Evolutionary conservation across 2,329 filamentous ascomycete species (phyloP), one percentile per base, ranked within the genome.

Genomic region (Gnomoniopsis smithogilvyi): DNA sequence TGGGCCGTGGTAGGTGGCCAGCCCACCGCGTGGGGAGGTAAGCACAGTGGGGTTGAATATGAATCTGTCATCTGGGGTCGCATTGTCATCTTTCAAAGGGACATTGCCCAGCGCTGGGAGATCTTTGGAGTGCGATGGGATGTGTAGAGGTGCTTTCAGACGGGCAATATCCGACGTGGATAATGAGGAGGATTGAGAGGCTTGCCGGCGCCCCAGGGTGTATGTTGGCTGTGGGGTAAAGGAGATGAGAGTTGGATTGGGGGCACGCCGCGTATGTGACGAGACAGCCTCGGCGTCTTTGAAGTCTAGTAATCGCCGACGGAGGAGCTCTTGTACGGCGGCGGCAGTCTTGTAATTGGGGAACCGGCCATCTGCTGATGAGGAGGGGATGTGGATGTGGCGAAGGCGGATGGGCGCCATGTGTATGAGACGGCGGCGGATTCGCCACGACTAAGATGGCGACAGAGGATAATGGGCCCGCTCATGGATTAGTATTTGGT

Each of bases 1-100:
- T 0, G 94, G 95, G 0, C 94, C 95, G 71, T 99, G 95, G 76
- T 96, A 98, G 2, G 95, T 98, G 0, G 91, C 93, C 64, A 96
- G 86, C 0, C 95, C 95, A 62, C 95, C 95, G 56, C 95, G 87
- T n/a, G 86, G 82, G 15, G 91, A 89, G 67, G 87, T 81, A 47
- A 84, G 74, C 66, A 95, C 85, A n/a, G 83, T 77, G 3, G 88
- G 89, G 26, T 70, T 64, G 65, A 74, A 77, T 52, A 59, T 66
- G 38, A 76, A 34, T 69, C 64, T 72, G 70, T 30, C 59, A 10
- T 41, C 48, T 63, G 46, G 63, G 62, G 12, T 69, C 70, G 61
- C 8, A 30, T 30, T 8, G 4, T 30, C 26, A 4, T 30, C 26
- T 30, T 30, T 4, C 8, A 8, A 4, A 30, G 26, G 26, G 26